Conservation (phyloP, 768 basidiomycete species). For the Russula ochroleuca region DNA sequence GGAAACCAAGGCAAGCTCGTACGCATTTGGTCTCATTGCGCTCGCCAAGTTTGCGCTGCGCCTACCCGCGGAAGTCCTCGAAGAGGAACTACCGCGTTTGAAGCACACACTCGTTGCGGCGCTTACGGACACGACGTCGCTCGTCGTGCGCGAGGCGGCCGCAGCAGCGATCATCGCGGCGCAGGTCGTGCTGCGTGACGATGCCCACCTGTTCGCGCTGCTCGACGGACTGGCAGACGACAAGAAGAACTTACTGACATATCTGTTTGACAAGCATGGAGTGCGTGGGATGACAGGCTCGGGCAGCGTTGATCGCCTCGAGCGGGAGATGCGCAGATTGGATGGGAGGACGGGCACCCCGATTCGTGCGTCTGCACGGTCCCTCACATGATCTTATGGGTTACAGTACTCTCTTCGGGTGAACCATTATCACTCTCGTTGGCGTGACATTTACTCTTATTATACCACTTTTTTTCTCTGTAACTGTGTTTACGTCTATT, state of each 20-base stretch:
- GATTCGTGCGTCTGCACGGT: constrained; percentile 31
- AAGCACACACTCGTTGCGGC: constrained; percentile 68
- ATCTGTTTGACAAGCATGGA: constrained; percentile 84
- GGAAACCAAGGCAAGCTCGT: constrained; percentile 58
- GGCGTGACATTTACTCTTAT: background rate
- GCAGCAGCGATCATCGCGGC: constrained; percentile 80
- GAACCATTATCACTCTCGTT: background rate
- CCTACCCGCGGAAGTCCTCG: constrained; percentile 77
- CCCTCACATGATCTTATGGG: background rate
- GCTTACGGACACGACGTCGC: constrained; percentile 63
- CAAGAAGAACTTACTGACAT: constrained; percentile 86
- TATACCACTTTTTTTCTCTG: constrained; percentile 1
- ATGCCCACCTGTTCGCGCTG: constrained; percentile 75
- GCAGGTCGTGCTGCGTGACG: constrained; percentile 77
- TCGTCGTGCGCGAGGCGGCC: constrained; percentile 81
- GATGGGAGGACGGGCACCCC: constrained; percentile 79
- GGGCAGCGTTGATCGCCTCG: constrained; percentile 56
- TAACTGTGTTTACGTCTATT: constrained; percentile 12
- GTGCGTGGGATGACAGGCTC: constrained; percentile 43
- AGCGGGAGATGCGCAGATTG: constrained; percentile 75
- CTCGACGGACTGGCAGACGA: constrained; percentile 82
- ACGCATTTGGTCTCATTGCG: constrained; percentile 80
- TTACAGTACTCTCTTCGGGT: background rate
- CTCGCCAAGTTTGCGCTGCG: constrained; percentile 79
- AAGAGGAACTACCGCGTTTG: constrained; percentile 80